Evolutionary conservation across 2,329 filamentous ascomycete genomes (phyloP), one percentile per base, ranked within the genome.

Genomic region (Aspergillus ibericus): DNA sequence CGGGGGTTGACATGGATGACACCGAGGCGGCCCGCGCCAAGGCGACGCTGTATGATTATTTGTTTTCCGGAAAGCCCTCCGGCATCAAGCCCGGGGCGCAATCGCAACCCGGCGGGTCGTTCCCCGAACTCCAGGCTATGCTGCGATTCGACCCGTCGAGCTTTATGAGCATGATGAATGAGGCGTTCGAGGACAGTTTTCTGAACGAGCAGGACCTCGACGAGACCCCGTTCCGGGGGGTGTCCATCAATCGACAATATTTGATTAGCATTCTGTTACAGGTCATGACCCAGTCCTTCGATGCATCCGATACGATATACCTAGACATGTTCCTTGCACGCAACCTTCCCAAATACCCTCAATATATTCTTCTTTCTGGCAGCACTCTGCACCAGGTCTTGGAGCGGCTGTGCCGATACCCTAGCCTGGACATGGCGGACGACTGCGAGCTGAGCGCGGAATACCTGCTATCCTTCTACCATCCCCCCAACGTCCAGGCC

Each of bases 271-370:
- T 97, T 57, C 79, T 99, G 58, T 82, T 96, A 10, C 92, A 96
- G 72, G 88, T 97, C 27, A 96, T 99, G 91, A 90, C 88, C 10
- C 79, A 86, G 0, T 80, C 83, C 48, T 98, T 96, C 74, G 84
- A 87, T 0, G 77, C 87, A 0, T 86, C 90, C 60, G 92, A 98
- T 70, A 93, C 90, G 12, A 91, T 99, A 56, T 99, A 96, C 74
- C 84, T 99, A 46, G 92, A 99, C 75, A 99, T 99, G 92, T 99
- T 99, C 70, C 90, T 99, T 71, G 93, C 95, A 16, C 87, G 95
- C 56, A 99, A 96, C 71, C 79, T 99, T 51, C 91, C 96, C 3
- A 99, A 99, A 73, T 99, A 96, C 70, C 92, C 93, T 1, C 93
- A 98, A 72, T 97, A 97, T 69, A 88, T 99, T 52, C 84, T 98